phyloP scores from a whole-genome alignment of 805 yeast genomes.

The Candida insectalens region DNA sequence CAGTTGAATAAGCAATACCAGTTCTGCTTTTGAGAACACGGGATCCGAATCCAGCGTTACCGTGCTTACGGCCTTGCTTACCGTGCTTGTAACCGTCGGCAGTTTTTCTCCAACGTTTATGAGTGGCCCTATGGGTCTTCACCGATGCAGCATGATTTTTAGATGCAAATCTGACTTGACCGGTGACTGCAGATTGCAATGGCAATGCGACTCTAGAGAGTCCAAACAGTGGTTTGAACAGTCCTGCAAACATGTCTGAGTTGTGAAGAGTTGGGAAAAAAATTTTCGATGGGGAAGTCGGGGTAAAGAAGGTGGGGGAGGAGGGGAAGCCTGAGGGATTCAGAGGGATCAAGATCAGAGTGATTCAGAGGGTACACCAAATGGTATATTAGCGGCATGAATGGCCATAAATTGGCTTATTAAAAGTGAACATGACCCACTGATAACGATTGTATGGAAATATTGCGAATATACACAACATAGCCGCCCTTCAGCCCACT shows the following conservation, averaged over 20 bases:
- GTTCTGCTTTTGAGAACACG: constrained; percentile 49
- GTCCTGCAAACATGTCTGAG: constrained; percentile 3
- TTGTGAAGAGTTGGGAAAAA: not conserved
- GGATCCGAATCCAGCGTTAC: constrained; percentile 81
- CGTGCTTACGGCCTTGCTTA: constrained; percentile 84
- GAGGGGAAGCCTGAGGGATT: too few relatives aligned
- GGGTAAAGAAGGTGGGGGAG: not conserved
- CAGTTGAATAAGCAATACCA: constrained; percentile 45
- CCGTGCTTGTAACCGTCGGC: constrained; percentile 61
- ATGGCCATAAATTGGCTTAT: too few relatives aligned
- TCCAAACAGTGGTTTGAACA: constrained; percentile 11
- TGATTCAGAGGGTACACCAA: too few relatives aligned
- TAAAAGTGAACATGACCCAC: too few relatives aligned
- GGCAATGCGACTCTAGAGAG: constrained; percentile 3
- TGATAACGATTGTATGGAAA: too few relatives aligned
- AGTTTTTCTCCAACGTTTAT: constrained; percentile 76
- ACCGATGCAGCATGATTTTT: constrained; percentile 14
- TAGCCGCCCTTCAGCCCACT: too few relatives aligned
- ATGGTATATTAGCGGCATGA: too few relatives aligned
- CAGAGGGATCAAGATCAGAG: too few relatives aligned
- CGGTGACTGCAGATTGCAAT: constrained; percentile 1
- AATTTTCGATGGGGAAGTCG: not conserved
- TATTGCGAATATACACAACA: too few relatives aligned
- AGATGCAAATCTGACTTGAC: constrained; percentile 26
- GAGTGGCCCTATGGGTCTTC: constrained; percentile 76